Evolutionary conservation across 345 rosid genomes (phyloP), one percentile per base, ranked within the genome.

Genomic region (Diplotaxis tenuifolia): DNA sequence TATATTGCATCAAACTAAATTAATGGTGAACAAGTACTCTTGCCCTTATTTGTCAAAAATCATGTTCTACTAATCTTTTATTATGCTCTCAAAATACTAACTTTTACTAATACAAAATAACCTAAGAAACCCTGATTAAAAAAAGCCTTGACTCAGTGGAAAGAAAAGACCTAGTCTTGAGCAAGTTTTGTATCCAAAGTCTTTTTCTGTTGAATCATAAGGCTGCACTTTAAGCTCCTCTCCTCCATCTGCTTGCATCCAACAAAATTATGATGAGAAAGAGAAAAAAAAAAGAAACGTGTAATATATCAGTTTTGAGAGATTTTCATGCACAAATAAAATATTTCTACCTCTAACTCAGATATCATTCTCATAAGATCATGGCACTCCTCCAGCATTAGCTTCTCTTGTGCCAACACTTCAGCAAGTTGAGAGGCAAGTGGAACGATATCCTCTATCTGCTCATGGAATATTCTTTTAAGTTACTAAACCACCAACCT

Each of bases 371-470:
- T 81, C 40, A 80, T 58, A 75, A 80, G 86, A 71, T 90, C 95
- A 31, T 78, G 73, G 80, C 88, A 83, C 72, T 90, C 85, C 77
- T 85, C 87, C 45, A 90, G 15, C 16, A 86, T 67, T 73, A 87
- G 47, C 70, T 84, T 93, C 80, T 90, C 98, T 47, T 87, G 88
- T 52, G 83, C 74, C 31, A 72, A 82, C 56, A 87, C 89, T 61
- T 74, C 73, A 0, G 92, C 88, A 67, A 93, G 79, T 71, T 88
- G 77, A 22, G 91, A 85, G 19, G 85, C 73, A 28, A 85, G 70
- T 11, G 75, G 53, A 58, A 68, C 80, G 9, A 65, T 67, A 68
- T 75, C 69, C 74, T 84, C 86, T 22, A 62, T 83, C 92, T 89
- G 84, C 34, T 16, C 15, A 70, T 9, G 40, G 16, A 29, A 19